Base-by-base conservation (phyloP, 257 asterid genomes). In the Penstemon davidsonii region DNA sequence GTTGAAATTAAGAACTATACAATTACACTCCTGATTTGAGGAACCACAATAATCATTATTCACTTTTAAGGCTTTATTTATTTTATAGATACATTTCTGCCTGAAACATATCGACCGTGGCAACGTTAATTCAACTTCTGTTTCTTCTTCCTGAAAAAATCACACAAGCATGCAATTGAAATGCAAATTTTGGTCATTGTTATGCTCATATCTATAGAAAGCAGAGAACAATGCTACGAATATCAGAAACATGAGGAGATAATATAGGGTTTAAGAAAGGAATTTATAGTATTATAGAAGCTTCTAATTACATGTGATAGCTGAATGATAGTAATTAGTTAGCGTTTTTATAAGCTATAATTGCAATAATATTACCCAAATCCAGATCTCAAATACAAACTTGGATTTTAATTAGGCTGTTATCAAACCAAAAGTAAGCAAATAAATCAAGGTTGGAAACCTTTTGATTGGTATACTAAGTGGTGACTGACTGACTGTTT, bases 61-160 rank as follows among this genome's bases (percentile, higher is more conserved):
- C 51, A 46, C 44, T 53, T 62, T 54, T 45, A 8, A 39, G 64
- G 19, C 45, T 47, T 51, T 36, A 44, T 47, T 51, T 36, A 44
- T 62, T 50, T 44, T 57, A 55, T 70, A 42, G 64, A 70, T 66
- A 55, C 42, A 65, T 60, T 40, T 68, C 64, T 42, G 60, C 77
- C 49, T 44, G 12, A 51, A 74, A 62, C 66, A 69, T 66, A 74
- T 60, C 38, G 69, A 58, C 59, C 54, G 66, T 44, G 62, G 53
- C 66, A 4, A 52, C 72, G 67, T 77, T 47, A 68, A 39, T 68
- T 60, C 15, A 64, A 57, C 45, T 41, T 66, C 54, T 49, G 49
- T 54, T 50, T 58, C 15, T 63, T 77, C 68, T 59, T 40, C 79
- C 79, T 71, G 80, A 69, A 61, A 51, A 59, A 42, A 61, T 43